A percentile compares a stretch with the other conserved stretches of the same genome.
Evolutionary conservation across 75 land plant genomes (phyloP).

Genomic region (Isoetes taiwanensis): DNA sequence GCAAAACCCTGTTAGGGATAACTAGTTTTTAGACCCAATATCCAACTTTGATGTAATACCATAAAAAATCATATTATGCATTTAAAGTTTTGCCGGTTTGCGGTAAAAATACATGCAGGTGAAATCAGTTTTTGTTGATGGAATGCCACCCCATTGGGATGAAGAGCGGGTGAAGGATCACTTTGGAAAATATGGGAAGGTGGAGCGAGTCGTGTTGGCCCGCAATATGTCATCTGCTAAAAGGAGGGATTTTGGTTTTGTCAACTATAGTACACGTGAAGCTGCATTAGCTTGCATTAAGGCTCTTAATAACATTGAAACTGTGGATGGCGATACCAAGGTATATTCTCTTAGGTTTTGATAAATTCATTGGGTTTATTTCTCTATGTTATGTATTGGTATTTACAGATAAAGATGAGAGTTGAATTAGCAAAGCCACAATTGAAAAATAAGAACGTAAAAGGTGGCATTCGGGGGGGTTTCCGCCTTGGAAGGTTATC

Average conservation of each 20-base stretch:
- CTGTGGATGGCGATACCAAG: conserved; percentile 73
- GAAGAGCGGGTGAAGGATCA: conserved; percentile 56
- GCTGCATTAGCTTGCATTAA: conserved; percentile 68
- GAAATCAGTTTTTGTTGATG: conserved; percentile 77
- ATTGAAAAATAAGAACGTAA: conserved; percentile 42
- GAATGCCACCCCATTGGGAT: conserved; percentile 80
- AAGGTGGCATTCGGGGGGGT: conserved; percentile 42
- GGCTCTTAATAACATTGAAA: conserved; percentile 49
- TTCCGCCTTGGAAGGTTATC: conserved; percentile 15
- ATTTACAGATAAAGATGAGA: conserved; percentile 64
- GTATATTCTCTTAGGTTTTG: conserved; percentile 14
- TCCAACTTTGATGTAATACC: no score
- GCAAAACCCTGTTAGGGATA: no score
- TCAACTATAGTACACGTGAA: conserved; percentile 63
- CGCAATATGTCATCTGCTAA: conserved; percentile 72
- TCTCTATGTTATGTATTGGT: background rate
- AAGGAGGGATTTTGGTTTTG: conserved; percentile 88
- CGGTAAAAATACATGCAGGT: no score
- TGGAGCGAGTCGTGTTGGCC: conserved; percentile 66
- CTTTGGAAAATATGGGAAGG: conserved; percentile 50
- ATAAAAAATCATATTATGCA: no score
- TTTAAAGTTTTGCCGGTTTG: no score
- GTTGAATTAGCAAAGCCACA: conserved; percentile 68
- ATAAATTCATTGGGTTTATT: background rate
- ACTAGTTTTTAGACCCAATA: no score